Evolutionary conservation across 1,284 basidiomycete genomes (phyloP).

Genomic region (Cystobasidium sp.): DNA sequence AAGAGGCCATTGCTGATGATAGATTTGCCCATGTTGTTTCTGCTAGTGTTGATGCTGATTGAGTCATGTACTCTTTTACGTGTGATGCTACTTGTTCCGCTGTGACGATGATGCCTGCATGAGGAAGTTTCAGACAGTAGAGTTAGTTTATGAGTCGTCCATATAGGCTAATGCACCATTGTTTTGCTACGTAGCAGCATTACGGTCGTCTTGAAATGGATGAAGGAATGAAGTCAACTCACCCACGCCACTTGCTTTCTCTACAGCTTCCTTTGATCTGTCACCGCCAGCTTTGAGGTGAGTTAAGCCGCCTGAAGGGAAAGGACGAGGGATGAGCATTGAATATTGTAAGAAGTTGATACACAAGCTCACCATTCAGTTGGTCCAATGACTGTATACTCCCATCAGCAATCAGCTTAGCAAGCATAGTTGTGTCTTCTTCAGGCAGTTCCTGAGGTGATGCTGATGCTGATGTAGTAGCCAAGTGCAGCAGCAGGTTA

Average conservation of each 20-base stretch:
- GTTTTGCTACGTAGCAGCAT: too few species aligned
- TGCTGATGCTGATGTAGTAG: constrained; percentile 16
- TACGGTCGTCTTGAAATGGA: too few species aligned
- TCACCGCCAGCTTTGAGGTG: constrained; percentile 70
- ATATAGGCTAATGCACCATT: too few species aligned
- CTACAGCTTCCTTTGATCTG: constrained; percentile 74
- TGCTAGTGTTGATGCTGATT: constrained; percentile 53
- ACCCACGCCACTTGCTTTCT: constrained; percentile 87
- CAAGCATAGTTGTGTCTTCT: constrained; percentile 71
- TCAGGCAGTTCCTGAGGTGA: constrained; percentile 63
- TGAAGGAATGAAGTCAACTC: too few species aligned
- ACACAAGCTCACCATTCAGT: constrained; percentile 67
- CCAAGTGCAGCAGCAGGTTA: constrained; percentile 40
- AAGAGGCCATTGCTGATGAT: constrained; percentile 70
- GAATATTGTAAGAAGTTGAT: background rate
- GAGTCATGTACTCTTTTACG: constrained; percentile 67
- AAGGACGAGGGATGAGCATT: background rate
- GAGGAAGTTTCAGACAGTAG: too few species aligned
- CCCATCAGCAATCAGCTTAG: constrained; percentile 68
- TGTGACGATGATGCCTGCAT: constrained; percentile 84
- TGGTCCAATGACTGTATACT: constrained; percentile 83
- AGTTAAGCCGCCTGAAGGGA: constrained; percentile 71
- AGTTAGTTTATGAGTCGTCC: too few species aligned
- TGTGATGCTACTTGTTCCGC: constrained; percentile 69
- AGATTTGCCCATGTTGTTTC: constrained; percentile 72